phyloP scores from a whole-genome alignment of 345 rosid species.

The Citrus inodora region DNA sequence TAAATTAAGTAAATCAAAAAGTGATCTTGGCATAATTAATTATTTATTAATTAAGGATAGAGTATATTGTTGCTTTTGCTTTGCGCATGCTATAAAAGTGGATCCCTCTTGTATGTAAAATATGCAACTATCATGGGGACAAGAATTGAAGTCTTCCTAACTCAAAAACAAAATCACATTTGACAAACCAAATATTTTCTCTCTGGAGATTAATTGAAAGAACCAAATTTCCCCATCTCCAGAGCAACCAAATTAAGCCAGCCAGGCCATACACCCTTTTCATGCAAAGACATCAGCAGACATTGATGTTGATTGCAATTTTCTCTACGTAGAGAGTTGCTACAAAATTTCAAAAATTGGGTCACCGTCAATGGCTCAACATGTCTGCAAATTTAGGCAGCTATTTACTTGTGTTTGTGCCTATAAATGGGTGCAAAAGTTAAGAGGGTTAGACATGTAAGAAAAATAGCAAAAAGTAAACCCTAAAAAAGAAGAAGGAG shows the following conservation, averaged over 20 bases:
- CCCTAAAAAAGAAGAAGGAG: background rate
- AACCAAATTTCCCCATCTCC: background rate
- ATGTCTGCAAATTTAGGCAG: constrained; percentile 15
- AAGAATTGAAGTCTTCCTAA: constrained; percentile 6
- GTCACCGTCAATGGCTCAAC: constrained; percentile 26
- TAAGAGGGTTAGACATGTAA: background rate
- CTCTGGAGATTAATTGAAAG: constrained; percentile 3
- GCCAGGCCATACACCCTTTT: constrained; percentile 1
- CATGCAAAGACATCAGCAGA: constrained; percentile 36
- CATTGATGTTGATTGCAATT: constrained; percentile 40
- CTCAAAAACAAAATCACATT: background rate
- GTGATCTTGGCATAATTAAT: background rate
- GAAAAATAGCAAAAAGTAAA: background rate
- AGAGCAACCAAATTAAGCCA: background rate
- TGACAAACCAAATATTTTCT: background rate
- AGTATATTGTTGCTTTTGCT: background rate
- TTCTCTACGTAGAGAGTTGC: constrained; percentile 33
- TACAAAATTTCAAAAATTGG: constrained; percentile 33
- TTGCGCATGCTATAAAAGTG: constrained; percentile 5
- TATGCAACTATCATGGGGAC: background rate
- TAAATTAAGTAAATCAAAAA: background rate
- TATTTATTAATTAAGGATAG: background rate
- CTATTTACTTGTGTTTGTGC: background rate
- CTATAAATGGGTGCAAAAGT: constrained; percentile 27
- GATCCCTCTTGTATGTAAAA: constrained; percentile 10